Evolutionary conservation across 208 protist genomes (phyloP).

Genomic region (Trypanosoma boissoni): DNA sequence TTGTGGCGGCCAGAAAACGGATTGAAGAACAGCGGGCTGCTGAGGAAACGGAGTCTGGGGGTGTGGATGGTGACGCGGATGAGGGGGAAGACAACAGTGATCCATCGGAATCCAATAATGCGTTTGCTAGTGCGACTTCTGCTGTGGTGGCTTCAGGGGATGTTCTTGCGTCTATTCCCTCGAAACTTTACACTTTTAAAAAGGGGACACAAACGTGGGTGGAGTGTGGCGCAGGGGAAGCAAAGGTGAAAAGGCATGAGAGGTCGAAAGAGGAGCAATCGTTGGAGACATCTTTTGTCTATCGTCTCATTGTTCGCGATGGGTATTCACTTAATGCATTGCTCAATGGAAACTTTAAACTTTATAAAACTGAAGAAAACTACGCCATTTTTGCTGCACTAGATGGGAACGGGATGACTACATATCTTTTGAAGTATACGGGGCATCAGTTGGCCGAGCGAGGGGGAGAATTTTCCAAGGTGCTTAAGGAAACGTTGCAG

Average conservation of each 20-base stretch:
- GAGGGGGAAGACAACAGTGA: background rate
- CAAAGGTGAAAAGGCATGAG: conserved; percentile 50
- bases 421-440: conserved; percentile 71
- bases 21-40: conserved; percentile 26
- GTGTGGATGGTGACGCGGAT: background rate
- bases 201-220: conserved; percentile 51
- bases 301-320: conserved; percentile 79
- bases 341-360: conserved; percentile 43
- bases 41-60: background rate
- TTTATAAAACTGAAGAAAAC: conserved; percentile 47
- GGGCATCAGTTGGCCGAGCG: conserved; percentile 45
- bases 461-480: conserved; percentile 49
- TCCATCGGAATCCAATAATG: conserved; percentile 9
- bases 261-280: conserved; percentile 16
- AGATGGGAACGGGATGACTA: conserved; percentile 28
- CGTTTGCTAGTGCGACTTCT: conserved; percentile 19
- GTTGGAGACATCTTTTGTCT: conserved; percentile 23
- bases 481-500: conserved; percentile 32
- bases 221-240: conserved; percentile 69
- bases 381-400: conserved; percentile 54
- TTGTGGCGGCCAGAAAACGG: conserved; percentile 64
- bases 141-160: conserved; percentile 29
- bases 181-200: conserved; percentile 70
- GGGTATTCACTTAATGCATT: conserved; percentile 73
- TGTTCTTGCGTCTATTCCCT: conserved; percentile 41